A percentile compares a stretch with the other conserved stretches of the same genome.
Conservation (phyloP, 495 filamentous ascomycete genomes). For the Penicillium subrubescens region DNA sequence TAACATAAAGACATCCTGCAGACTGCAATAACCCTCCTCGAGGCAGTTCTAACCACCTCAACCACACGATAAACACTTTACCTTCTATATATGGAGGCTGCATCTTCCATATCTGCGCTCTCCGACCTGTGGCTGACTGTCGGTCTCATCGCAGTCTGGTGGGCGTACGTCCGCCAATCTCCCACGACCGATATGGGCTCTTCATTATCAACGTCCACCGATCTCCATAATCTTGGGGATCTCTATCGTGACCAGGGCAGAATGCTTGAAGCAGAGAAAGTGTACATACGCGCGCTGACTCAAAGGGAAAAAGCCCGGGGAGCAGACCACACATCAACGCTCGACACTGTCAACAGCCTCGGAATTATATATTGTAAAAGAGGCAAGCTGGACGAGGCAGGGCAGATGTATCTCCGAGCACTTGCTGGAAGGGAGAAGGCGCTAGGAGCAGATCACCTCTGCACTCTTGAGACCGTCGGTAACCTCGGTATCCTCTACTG, state of each 20-base stretch:
- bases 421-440: not conserved
- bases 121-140: not conserved
- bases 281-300: slow-evolving; percentile 4
- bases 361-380: slow-evolving; percentile 10
- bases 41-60: not conserved
- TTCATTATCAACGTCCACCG: not conserved
- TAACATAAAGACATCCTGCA: not conserved
- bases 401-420: not conserved
- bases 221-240: not conserved
- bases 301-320: not conserved
- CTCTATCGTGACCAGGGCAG: not conserved
- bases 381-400: slow-evolving; percentile 37
- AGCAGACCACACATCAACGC: not conserved
- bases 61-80: not conserved
- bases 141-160: not conserved
- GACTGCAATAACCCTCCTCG: not conserved
- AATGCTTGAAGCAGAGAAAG: slow-evolving; percentile 19
- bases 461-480: not conserved
- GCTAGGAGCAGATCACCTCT: not conserved
- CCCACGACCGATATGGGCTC: not conserved
- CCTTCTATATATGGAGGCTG: not conserved
- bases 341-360: not conserved
- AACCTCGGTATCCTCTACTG: slow-evolving; percentile 26
- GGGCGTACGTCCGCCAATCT: not conserved
- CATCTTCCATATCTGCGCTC: not conserved